phyloP scores from a whole-genome alignment of 768 basidiomycete species.

The Rubroboletus pulcherrimus region DNA sequence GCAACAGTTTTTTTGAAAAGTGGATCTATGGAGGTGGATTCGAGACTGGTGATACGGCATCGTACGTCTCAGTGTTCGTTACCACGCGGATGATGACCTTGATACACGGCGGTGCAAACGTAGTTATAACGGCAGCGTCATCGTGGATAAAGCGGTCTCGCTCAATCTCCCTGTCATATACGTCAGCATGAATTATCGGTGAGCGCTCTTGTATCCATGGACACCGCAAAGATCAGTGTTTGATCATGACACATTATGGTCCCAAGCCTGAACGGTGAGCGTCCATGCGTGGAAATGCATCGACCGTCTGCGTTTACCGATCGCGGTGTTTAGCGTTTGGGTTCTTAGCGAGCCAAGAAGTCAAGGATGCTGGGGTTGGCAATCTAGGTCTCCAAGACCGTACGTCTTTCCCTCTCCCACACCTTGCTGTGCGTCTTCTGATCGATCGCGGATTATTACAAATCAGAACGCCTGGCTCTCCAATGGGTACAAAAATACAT shows the following conservation, averaged over 20 bases:
- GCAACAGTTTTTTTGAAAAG: conserved; percentile 3
- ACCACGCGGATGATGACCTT: background rate
- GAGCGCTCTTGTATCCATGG: background rate
- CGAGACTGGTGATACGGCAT: conserved; percentile 23
- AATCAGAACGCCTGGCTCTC: conserved; percentile 36
- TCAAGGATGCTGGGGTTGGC: no score
- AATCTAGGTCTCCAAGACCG: conserved; percentile 11
- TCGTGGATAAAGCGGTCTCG: conserved; percentile 33
- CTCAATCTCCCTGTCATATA: conserved; percentile 34
- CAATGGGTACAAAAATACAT: conserved; percentile 62
- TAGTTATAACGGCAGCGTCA: conserved; percentile 17
- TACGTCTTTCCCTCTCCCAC: background rate
- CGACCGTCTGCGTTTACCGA: background rate
- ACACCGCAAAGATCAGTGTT: background rate
- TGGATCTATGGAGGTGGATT: conserved; percentile 39
- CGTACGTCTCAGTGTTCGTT: background rate
- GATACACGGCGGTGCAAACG: background rate
- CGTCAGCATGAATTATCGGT: conserved; percentile 43
- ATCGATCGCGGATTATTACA: background rate
- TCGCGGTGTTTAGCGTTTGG: no score
- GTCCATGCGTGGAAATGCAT: background rate
- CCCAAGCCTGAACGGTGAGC: conserved; percentile 9
- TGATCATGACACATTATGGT: background rate
- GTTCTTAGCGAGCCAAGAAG: no score
- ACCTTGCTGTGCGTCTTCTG: background rate